A percentile compares a stretch with the other conserved stretches of the same genome.
Evolutionary conservation across 352 stramenopile genomes (phyloP).

Genomic region (Phytopythium litorale): DNA sequence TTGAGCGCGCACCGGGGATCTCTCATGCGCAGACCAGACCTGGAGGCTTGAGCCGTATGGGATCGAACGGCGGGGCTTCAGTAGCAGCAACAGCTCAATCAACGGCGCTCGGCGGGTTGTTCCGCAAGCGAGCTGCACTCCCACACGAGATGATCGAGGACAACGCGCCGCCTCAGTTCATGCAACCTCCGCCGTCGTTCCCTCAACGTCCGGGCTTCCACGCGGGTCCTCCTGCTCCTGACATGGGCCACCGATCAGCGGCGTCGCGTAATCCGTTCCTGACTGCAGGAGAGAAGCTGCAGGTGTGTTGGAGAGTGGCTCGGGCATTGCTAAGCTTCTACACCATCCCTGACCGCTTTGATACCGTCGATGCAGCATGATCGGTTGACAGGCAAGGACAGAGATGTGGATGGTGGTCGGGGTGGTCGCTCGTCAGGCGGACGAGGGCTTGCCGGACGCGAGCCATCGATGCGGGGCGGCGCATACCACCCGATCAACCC

Average conservation of each 20-base stretch:
- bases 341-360: neutral
- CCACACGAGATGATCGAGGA: conserved; percentile 9
- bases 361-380: conserved; percentile 24
- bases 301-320: conserved; percentile 20
- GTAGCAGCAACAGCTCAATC: neutral
- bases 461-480: conserved; percentile 20
- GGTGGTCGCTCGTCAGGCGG: conserved; percentile 14
- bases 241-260: conserved; percentile 10
- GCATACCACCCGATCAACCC: conserved; percentile 78
- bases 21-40: neutral
- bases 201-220: conserved; percentile 15
- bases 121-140: conserved; percentile 26
- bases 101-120: conserved; percentile 25
- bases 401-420: conserved; percentile 35
- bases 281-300: conserved; percentile 63
- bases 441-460: conserved; percentile 22
- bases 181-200: conserved; percentile 3
- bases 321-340: neutral
- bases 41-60: neutral
- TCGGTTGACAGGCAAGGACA: conserved; percentile 31
- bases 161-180: neutral
- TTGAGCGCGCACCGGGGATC: neutral
- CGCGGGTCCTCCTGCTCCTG: conserved; percentile 9
- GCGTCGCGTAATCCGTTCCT: conserved; percentile 50
- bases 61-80: neutral